phyloP scores from a whole-genome alignment of 257 asterid species.

The Fraxinus cuspidata region DNA sequence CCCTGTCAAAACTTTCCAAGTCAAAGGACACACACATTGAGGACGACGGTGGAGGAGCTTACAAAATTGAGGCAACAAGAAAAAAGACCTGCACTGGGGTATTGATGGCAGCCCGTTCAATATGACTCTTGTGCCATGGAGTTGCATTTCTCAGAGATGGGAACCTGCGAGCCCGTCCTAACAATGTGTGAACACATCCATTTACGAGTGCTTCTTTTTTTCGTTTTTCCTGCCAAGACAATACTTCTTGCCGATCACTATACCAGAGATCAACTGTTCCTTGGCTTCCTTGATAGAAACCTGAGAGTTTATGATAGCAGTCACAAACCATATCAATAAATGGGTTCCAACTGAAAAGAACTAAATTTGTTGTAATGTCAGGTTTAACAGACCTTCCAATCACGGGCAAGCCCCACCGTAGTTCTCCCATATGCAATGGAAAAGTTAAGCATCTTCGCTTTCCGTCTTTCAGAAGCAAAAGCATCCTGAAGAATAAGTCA shows the following conservation, averaged over 20 bases:
- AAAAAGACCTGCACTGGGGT: slow-evolving; percentile 89
- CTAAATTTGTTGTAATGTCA: slow-evolving; percentile 9
- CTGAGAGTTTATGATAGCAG: slow-evolving; percentile 41
- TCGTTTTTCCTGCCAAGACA: slow-evolving; percentile 79
- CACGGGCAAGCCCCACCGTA: slow-evolving; percentile 81
- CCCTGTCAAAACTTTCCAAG: slow-evolving; percentile 55
- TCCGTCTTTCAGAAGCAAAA: slow-evolving; percentile 95
- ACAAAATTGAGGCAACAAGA: background rate
- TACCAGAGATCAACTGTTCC: slow-evolving; percentile 94
- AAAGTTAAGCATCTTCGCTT: slow-evolving; percentile 98
- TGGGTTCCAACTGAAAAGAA: background rate
- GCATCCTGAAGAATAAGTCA: slow-evolving; percentile 63
- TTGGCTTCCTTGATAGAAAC: slow-evolving; percentile 92
- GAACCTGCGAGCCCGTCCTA: slow-evolving; percentile 87
- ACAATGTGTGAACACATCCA: slow-evolving; percentile 65
- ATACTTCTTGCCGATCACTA: slow-evolving; percentile 88
- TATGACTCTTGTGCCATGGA: slow-evolving; percentile 63
- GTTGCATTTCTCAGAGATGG: slow-evolving; percentile 69
- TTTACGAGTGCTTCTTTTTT: slow-evolving; percentile 62
- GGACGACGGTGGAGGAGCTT: background rate
- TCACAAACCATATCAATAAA: background rate
- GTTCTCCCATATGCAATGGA: slow-evolving; percentile 98
- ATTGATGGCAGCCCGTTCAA: slow-evolving; percentile 96
- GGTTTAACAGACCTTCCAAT: slow-evolving; percentile 73
- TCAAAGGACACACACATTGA: background rate